Conservation (phyloP, 2,329 filamentous ascomycete genomes). For the Cladophialophora psammophila region DNA sequence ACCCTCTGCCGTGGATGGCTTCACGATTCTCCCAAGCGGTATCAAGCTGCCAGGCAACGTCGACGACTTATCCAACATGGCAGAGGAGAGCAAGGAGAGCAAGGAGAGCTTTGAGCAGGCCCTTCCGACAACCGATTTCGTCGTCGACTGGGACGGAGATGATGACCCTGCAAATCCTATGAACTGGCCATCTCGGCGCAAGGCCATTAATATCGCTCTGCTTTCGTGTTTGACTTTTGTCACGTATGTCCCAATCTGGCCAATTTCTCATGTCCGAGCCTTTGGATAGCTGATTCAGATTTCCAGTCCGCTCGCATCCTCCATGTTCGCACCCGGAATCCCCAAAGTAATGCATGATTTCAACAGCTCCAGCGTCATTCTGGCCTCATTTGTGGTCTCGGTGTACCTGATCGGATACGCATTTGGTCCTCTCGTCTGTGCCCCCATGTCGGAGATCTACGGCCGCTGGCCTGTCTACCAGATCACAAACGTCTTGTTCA, state of each 20-base stretch:
- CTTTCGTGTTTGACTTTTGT: slow-evolving; percentile 67
- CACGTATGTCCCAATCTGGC: slow-evolving; percentile 45
- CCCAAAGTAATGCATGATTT: slow-evolving; percentile 62
- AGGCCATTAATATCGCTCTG: slow-evolving; percentile 64
- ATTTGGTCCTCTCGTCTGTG: slow-evolving; percentile 60
- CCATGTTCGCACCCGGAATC: slow-evolving; percentile 64
- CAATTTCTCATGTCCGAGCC: not conserved
- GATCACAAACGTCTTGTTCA: slow-evolving; percentile 61
- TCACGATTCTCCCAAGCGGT: not conserved
- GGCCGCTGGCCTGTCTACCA: slow-evolving; percentile 63
- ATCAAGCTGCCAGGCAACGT: not conserved
- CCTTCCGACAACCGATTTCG: slow-evolving; percentile 2
- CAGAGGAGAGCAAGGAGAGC: slow-evolving; percentile 8
- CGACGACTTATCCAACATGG: not conserved
- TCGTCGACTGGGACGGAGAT: slow-evolving; percentile 60
- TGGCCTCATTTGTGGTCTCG: slow-evolving; percentile 60
- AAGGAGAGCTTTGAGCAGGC: slow-evolving; percentile 9
- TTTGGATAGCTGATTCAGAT: slow-evolving; percentile 17
- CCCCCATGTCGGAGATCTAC: slow-evolving; percentile 64
- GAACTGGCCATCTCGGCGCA: slow-evolving; percentile 65
- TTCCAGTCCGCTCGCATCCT: slow-evolving; percentile 63
- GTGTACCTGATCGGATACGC: slow-evolving; percentile 63
- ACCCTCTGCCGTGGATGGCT: not conserved
- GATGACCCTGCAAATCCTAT: slow-evolving; percentile 57
- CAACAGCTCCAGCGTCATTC: slow-evolving; percentile 49